Conservation (phyloP, 2,329 filamentous ascomycete genomes). For the Dothidotthia symphoricarpi region DNA sequence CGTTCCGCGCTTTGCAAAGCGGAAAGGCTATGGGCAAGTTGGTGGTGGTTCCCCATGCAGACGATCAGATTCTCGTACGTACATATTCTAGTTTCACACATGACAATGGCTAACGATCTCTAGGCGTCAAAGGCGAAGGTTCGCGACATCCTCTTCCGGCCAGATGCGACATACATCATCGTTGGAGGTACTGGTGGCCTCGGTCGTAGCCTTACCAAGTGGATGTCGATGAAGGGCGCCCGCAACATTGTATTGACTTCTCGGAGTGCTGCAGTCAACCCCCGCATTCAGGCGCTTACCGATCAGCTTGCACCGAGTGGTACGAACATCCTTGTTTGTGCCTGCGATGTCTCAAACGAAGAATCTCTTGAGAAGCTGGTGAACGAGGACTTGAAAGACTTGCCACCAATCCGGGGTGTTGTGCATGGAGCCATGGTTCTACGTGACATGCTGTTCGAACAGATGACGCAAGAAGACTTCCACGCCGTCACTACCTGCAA, state of each 20-base stretch:
- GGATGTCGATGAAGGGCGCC: slow-evolving; percentile 28
- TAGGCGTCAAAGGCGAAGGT: slow-evolving; percentile 4
- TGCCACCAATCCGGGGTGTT: slow-evolving; percentile 17
- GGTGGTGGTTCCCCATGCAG: too few relatives aligned
- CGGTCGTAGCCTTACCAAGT: slow-evolving; percentile 26
- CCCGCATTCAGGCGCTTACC: slow-evolving; percentile 13
- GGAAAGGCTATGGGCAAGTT: slow-evolving; percentile 44
- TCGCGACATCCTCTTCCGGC: slow-evolving; percentile 6
- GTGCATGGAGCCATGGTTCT: slow-evolving; percentile 18
- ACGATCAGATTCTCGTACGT: too few relatives aligned
- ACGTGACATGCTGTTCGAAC: slow-evolving; percentile 7
- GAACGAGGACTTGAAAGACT: slow-evolving; percentile 5
- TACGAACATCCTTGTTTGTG: slow-evolving; percentile 14
- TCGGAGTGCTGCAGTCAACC: slow-evolving; percentile 13
- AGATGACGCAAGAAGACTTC: slow-evolving; percentile 13
- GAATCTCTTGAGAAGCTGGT: slow-evolving; percentile 10
- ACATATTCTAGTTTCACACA: too few relatives aligned
- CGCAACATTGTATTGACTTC: slow-evolving; percentile 24
- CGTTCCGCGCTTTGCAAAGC: slow-evolving; percentile 21
- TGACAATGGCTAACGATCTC: too few relatives aligned
- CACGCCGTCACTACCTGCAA: slow-evolving; percentile 16
- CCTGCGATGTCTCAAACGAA: slow-evolving; percentile 19
- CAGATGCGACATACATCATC: slow-evolving; percentile 28
- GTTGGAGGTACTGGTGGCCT: slow-evolving; percentile 31
- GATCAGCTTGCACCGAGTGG: slow-evolving; percentile 13